phyloP scores from a whole-genome alignment of 371 early-diverging fungal species.

The Chytridiales sp. region DNA sequence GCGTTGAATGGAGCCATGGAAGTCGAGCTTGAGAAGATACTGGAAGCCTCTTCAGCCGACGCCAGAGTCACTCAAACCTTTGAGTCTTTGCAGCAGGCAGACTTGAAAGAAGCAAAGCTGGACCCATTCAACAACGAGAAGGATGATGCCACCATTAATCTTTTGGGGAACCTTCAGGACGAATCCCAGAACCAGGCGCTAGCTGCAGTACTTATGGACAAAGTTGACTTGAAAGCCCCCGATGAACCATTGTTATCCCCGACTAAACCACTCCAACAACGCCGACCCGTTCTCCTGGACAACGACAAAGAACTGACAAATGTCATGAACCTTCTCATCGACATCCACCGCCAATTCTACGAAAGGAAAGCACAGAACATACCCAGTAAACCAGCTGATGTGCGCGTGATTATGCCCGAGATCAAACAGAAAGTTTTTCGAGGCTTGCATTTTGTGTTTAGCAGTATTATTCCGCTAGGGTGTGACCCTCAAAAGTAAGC shows the following conservation, averaged over 20 bases:
- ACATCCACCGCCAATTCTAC: slow-evolving; percentile 50
- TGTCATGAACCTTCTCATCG: slow-evolving; percentile 35
- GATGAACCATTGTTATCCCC: no score
- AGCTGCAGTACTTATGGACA: no score
- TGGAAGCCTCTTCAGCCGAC: neutral
- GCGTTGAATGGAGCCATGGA: neutral
- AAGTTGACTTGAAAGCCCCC: no score
- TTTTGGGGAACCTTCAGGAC: no score
- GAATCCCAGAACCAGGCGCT: no score
- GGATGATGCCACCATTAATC: no score
- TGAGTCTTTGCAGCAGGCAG: no score
- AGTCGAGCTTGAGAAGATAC: neutral
- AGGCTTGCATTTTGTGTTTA: slow-evolving; percentile 53
- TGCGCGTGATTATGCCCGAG: slow-evolving; percentile 40
- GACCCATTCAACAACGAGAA: no score
- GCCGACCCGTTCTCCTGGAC: slow-evolving; percentile 42
- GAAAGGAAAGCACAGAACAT: neutral
- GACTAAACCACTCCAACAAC: no score
- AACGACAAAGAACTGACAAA: slow-evolving; percentile 50
- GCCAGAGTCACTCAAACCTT: no score
- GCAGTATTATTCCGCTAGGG: slow-evolving; percentile 55
- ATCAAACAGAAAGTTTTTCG: slow-evolving; percentile 47
- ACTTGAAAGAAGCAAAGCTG: no score
- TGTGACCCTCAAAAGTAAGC: slow-evolving; percentile 36
- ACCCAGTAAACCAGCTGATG: slow-evolving; percentile 32